These are phyloP conservation scores for Oryza rufipogon DNA, from an alignment of 176 grass and related monocot species.

Conservation along the genomic window DNA sequence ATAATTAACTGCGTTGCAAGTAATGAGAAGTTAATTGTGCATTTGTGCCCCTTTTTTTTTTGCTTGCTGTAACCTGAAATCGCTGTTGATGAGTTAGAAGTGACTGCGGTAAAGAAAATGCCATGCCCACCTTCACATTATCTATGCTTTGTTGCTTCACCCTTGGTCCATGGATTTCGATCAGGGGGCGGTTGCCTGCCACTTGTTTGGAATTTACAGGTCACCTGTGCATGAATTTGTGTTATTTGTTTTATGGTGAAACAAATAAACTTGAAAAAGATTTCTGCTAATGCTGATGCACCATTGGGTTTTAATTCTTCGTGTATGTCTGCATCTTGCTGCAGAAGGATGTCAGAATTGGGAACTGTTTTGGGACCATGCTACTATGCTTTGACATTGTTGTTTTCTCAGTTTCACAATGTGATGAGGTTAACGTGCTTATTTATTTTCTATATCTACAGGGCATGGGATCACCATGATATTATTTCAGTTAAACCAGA, in stretches of 20 bases:
- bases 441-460: constrained; percentile 27
- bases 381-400: neutral
- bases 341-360: neutral
- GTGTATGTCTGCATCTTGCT: neutral
- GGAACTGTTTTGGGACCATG: neutral
- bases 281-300: neutral
- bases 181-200: neutral
- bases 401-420: constrained; percentile 4
- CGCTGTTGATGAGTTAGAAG: constrained; percentile 13
- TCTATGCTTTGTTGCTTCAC: neutral
- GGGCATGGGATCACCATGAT: constrained; percentile 96
- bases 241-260: neutral
- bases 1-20: neutral
- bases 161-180: neutral
- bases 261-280: neutral
- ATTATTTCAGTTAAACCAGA: constrained; percentile 86
- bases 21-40: neutral
- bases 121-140: neutral
- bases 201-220: neutral
- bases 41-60: neutral
- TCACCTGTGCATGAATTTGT: neutral
- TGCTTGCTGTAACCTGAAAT: neutral
- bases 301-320: neutral
- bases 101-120: neutral
- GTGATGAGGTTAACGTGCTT: constrained; percentile 2